Evolutionary conservation across 108 stramenopile genomes (phyloP), one percentile per base, ranked within the genome.

Genomic region (Stephanodiscus minutulus): DNA sequence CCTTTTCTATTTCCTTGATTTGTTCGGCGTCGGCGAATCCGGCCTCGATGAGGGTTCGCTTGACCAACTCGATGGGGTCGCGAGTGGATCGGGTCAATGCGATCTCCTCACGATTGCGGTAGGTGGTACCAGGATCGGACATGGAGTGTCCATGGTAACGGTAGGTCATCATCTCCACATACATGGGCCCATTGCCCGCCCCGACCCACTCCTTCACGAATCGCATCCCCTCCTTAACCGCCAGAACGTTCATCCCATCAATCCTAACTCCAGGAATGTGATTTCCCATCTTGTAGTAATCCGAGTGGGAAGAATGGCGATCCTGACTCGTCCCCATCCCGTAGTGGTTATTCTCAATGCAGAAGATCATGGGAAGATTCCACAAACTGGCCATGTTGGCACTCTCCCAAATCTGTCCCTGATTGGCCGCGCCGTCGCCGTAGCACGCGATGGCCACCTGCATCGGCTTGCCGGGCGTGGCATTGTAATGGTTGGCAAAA

Each of bases 141-240:
- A 99, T 99, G 85, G 93, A 95, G 86, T 99, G 99, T 48, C 99
- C 99, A 79, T 99, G 99, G 97, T 99, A 99, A 59, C 99, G 96
- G 83, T 98, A 97, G 33, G 98, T 98, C 88, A 94, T 94, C 87
- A 95, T 90, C 85, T 99, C 99, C 27, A 99, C 84, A 82, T 97
- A 99, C 78, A 99, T 96, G 52, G 99, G 99, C 29, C 99, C 99
- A 56, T 99, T 98, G 50, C 99, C 99, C 25, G 73, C 64, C n/a
- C 88, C 94, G 66, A 88, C 93, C 52, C 68, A 91, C 17, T 98
- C 98, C 88, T 97, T 96, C 50, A 89, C 97, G 73, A 97, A 97
- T 74, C 91, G 73, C 88, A 98, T 91, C 8, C 98, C 98, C 81
- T 99, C 96, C 64, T 85, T 84, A 50, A 99, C 97, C 50, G 97